Conservation (phyloP, 140 eudicot genomes). For the Oenanthe javanica region DNA sequence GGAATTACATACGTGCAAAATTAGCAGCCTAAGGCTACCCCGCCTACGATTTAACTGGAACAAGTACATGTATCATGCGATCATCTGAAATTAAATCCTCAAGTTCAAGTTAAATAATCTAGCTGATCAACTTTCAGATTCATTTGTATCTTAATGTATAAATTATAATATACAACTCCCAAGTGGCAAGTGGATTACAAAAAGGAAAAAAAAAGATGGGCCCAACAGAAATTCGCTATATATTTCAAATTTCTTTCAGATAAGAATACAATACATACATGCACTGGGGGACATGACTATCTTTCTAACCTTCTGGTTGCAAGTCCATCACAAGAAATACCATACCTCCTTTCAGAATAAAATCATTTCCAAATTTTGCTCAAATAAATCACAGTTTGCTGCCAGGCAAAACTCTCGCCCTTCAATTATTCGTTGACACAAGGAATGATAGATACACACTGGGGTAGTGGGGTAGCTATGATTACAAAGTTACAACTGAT, state of each 20-base stretch:
- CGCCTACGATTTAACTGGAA: neutral
- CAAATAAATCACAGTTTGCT: neutral
- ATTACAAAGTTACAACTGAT: slow-evolving; percentile 8
- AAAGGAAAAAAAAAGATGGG: neutral
- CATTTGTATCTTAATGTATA: neutral
- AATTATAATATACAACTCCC: neutral
- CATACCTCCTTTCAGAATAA: neutral
- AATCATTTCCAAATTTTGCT: neutral
- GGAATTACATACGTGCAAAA: neutral
- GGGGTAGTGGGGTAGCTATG: neutral
- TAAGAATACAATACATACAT: neutral
- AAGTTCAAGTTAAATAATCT: neutral
- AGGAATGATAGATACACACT: neutral
- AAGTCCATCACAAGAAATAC: neutral
- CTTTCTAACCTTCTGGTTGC: neutral
- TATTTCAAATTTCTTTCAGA: neutral
- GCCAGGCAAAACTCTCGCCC: neutral
- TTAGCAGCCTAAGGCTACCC: neutral
- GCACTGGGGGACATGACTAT: neutral
- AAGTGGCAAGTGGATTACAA: neutral
- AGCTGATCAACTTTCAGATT: neutral
- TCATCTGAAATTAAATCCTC: neutral
- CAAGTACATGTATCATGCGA: neutral
- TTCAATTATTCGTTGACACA: neutral
- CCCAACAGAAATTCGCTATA: neutral